Conservation (phyloP, 345 rosid genomes). For the Orychophragmus violaceus region DNA sequence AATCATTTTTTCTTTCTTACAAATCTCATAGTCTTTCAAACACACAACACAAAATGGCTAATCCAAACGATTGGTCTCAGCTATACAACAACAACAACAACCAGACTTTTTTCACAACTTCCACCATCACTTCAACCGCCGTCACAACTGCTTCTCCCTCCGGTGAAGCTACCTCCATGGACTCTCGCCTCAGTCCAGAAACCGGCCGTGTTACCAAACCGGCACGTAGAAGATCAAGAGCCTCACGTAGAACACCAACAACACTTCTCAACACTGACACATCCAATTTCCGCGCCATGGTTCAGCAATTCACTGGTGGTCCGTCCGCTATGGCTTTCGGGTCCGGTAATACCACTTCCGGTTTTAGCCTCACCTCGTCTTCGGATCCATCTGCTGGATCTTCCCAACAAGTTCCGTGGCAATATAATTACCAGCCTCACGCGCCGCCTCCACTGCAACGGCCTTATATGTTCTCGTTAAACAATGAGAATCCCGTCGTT, state of each 20-base stretch:
- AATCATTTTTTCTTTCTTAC: slow-evolving; percentile 23
- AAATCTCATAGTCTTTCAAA: not conserved
- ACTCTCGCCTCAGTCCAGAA: slow-evolving; percentile 51
- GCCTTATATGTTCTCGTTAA: slow-evolving; percentile 29
- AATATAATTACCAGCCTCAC: slow-evolving; percentile 17
- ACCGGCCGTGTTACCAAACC: slow-evolving; percentile 74
- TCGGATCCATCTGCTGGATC: slow-evolving; percentile 24
- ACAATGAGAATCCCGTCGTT: slow-evolving; percentile 17
- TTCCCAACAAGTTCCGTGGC: slow-evolving; percentile 31
- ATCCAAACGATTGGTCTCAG: slow-evolving; percentile 62
- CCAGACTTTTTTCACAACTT: slow-evolving; percentile 34
- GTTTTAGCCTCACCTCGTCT: slow-evolving; percentile 25
- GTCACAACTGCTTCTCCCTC: slow-evolving; percentile 19
- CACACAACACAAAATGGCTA: slow-evolving; percentile 52
- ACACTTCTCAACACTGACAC: slow-evolving; percentile 92
- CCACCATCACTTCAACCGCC: slow-evolving; percentile 31
- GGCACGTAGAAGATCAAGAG: slow-evolving; percentile 76
- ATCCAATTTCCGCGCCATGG: slow-evolving; percentile 89
- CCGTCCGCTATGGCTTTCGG: slow-evolving; percentile 60
- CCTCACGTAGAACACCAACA: slow-evolving; percentile 92
- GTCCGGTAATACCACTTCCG: slow-evolving; percentile 26
- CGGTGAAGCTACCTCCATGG: slow-evolving; percentile 14
- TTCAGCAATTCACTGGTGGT: slow-evolving; percentile 91
- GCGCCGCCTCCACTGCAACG: slow-evolving; percentile 7
- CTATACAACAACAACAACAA: slow-evolving; percentile 47